Evolutionary conservation across 805 yeast species (phyloP).

Genomic region (Nakazawaea pomicola): DNA sequence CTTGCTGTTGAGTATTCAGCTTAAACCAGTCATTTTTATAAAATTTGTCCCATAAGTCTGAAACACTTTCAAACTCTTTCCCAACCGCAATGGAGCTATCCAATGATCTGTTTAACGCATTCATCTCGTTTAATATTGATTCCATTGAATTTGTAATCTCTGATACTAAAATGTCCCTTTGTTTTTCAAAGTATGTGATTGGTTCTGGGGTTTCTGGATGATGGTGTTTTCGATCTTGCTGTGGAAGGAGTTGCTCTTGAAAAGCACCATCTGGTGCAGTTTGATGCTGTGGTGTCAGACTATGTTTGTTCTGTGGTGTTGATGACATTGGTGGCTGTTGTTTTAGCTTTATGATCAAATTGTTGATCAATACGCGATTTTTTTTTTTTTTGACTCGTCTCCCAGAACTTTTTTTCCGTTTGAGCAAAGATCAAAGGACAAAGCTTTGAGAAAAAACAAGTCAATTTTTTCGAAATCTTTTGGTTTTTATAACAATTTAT

Average conservation of each 20-base stretch:
- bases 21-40: constrained; percentile 32
- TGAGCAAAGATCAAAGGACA: too few relatives aligned
- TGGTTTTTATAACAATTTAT: too few relatives aligned
- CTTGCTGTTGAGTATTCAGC: constrained; percentile 16
- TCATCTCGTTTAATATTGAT: constrained; percentile 57
- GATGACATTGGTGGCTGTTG: background rate
- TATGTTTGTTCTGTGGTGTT: background rate
- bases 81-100: constrained; percentile 70
- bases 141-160: constrained; percentile 58
- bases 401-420: too few relatives aligned
- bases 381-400: too few relatives aligned
- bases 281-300: too few relatives aligned
- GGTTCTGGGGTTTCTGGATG: background rate
- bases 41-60: constrained; percentile 65
- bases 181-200: constrained; percentile 45
- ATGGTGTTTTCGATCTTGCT: too few relatives aligned
- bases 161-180: constrained; percentile 51
- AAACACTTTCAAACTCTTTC: constrained; percentile 66
- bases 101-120: constrained; percentile 60
- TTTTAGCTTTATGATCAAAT: too few relatives aligned
- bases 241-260: background rate
- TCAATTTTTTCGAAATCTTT: too few relatives aligned
- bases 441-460: background rate
- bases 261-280: too few relatives aligned
- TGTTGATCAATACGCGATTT: too few relatives aligned